phyloP scores from a whole-genome alignment of 345 rosid species.

The Streptanthus diversifolius region DNA sequence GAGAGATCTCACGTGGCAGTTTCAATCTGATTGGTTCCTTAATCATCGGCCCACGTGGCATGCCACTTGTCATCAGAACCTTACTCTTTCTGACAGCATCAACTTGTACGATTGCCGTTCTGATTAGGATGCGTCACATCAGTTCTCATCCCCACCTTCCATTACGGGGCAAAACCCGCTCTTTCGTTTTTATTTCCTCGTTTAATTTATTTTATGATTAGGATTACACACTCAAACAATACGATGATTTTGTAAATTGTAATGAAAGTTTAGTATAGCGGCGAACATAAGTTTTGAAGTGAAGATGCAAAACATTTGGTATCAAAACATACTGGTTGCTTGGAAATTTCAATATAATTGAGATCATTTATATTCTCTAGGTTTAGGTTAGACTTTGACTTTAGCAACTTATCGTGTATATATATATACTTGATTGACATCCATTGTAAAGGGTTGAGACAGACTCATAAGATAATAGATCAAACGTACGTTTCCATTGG shows the following conservation, averaged over 20 bases:
- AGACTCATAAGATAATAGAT: neutral
- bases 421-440: neutral
- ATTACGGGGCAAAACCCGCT: neutral
- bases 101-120: conserved; percentile 22
- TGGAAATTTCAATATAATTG: too few relatives aligned
- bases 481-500: neutral
- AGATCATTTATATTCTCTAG: too few relatives aligned
- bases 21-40: conserved; percentile 28
- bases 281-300: neutral
- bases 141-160: conserved; percentile 12
- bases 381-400: neutral
- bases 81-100: conserved; percentile 6
- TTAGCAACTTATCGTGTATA: neutral
- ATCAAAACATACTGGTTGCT: neutral
- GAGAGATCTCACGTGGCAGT: conserved; percentile 31
- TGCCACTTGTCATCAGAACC: conserved; percentile 31
- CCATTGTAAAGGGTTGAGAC: neutral
- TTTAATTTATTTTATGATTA: neutral
- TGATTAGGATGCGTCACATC: conserved; percentile 28
- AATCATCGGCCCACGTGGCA: conserved; percentile 36
- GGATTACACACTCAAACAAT: neutral
- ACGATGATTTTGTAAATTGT: neutral
- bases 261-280: neutral
- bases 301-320: neutral
- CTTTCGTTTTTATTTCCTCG: neutral